Evolutionary conservation across 192 early-diverging fungal species (phyloP).

Genomic region (Dissophora globulifera): DNA sequence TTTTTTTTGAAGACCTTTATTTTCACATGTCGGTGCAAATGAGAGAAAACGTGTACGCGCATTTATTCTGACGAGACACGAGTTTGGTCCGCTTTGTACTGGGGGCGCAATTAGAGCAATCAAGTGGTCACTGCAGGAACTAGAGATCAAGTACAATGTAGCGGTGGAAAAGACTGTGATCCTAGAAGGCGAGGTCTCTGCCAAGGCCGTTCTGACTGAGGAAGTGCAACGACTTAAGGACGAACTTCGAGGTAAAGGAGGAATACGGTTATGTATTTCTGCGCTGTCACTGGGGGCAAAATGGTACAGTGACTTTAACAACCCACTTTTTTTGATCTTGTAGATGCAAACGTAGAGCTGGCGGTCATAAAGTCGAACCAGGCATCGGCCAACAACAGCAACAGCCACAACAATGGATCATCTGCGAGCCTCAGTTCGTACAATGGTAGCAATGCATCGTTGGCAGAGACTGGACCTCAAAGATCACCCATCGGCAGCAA

Average conservation of each 20-base stretch:
- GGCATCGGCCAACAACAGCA: conserved; percentile 13
- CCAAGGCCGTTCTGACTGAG: conserved; percentile 73
- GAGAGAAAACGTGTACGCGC: neutral
- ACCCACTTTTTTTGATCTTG: neutral
- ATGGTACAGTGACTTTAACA: neutral
- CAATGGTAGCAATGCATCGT: conserved; percentile 19
- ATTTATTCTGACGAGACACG: neutral
- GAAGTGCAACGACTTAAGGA: conserved; percentile 84
- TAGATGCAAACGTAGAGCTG: conserved; percentile 65
- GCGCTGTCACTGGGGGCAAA: neutral
- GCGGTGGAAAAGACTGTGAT: conserved; percentile 75
- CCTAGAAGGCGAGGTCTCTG: conserved; percentile 72
- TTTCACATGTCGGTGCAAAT: neutral
- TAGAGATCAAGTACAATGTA: conserved; percentile 77
- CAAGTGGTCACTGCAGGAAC: conserved; percentile 71
- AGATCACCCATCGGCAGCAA: conserved; percentile 36
- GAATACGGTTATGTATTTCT: neutral
- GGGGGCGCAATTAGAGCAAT: conserved; percentile 61
- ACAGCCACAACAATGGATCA: conserved; percentile 12
- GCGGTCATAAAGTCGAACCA: conserved; percentile 64
- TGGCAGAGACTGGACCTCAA: conserved; percentile 5
- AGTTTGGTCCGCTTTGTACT: conserved; percentile 3
- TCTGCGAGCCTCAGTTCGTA: conserved; percentile 24
- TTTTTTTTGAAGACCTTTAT: neutral
- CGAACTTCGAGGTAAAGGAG: conserved; percentile 68